Evolutionary conservation across 257 asterid genomes (phyloP).

Genomic region (Apocynum venetum): DNA sequence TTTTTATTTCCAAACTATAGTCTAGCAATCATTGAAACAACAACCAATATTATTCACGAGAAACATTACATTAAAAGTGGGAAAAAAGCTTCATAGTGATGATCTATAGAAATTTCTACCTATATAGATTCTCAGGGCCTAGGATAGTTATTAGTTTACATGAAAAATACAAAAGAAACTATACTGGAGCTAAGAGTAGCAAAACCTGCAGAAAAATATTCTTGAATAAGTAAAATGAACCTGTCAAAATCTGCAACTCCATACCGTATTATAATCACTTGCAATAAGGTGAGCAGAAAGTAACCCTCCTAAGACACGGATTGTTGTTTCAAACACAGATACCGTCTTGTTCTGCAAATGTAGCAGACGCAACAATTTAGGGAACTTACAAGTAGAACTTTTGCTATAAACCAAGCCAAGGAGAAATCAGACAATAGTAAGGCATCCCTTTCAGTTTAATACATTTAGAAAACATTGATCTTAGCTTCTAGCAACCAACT

Average conservation of each 20-base stretch:
- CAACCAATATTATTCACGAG: neutral
- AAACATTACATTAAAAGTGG: neutral
- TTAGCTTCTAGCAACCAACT: neutral
- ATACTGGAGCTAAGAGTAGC: neutral
- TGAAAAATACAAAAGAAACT: neutral
- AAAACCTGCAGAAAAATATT: neutral
- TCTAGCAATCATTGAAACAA: neutral
- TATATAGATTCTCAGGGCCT: neutral
- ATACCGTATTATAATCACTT: conserved; percentile 93
- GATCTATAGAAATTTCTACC: neutral
- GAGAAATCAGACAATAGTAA: neutral
- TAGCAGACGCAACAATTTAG: conserved; percentile 16
- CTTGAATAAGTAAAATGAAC: neutral
- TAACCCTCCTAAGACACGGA: conserved; percentile 94
- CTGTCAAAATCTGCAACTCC: conserved; percentile 4
- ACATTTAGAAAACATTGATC: neutral
- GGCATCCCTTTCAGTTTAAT: neutral
- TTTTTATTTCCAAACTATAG: neutral
- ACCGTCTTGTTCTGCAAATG: conserved; percentile 91
- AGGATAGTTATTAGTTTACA: neutral
- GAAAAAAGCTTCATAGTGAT: neutral
- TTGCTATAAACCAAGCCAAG: neutral
- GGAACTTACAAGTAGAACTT: neutral
- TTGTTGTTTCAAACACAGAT: conserved; percentile 94
- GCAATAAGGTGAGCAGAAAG: conserved; percentile 98